phyloP scores from a whole-genome alignment of 179 eudicot genomes.

The Pouteria campechiana region DNA sequence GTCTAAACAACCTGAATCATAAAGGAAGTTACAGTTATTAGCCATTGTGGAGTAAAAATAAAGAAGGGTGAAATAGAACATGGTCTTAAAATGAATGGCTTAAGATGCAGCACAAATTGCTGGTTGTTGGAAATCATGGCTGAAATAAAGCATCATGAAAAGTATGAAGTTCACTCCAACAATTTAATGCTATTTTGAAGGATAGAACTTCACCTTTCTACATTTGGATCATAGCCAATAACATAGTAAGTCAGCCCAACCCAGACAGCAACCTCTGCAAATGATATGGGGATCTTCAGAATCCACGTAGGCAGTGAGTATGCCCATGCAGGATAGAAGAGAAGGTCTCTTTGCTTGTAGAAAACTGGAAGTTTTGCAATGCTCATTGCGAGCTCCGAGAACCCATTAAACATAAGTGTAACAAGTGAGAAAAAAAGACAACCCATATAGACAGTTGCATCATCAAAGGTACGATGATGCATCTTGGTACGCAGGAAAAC shows the following conservation, averaged over 20 bases:
- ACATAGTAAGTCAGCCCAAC: constrained; percentile 35
- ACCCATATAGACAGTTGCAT: constrained; percentile 30
- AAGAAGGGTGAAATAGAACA: too few relatives aligned
- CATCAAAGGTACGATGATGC: constrained; percentile 7
- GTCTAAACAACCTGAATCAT: constrained; percentile 15
- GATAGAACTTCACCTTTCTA: constrained; percentile 15
- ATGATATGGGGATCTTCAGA: constrained; percentile 32
- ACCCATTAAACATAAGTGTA: constrained; percentile 38
- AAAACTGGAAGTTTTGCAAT: constrained; percentile 47
- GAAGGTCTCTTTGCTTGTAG: constrained; percentile 50
- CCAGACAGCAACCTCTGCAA: constrained; percentile 36
- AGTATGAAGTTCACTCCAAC: background rate
- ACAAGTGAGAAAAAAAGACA: constrained; percentile 24
- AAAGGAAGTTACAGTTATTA: too few relatives aligned
- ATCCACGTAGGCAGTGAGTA: constrained; percentile 43
- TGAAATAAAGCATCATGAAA: too few relatives aligned
- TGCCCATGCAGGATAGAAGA: constrained; percentile 50
- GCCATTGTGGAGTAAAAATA: too few relatives aligned
- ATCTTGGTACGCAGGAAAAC: constrained; percentile 37
- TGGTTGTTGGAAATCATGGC: too few relatives aligned
- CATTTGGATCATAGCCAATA: constrained; percentile 43
- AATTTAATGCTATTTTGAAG: background rate
- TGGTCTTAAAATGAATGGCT: too few relatives aligned
- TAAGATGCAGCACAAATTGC: too few relatives aligned
- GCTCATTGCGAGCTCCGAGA: constrained; percentile 41